These are phyloP conservation scores for Backusella luteola DNA, from an alignment of 192 early-diverging fungal species.

Conservation along the genomic window DNA sequence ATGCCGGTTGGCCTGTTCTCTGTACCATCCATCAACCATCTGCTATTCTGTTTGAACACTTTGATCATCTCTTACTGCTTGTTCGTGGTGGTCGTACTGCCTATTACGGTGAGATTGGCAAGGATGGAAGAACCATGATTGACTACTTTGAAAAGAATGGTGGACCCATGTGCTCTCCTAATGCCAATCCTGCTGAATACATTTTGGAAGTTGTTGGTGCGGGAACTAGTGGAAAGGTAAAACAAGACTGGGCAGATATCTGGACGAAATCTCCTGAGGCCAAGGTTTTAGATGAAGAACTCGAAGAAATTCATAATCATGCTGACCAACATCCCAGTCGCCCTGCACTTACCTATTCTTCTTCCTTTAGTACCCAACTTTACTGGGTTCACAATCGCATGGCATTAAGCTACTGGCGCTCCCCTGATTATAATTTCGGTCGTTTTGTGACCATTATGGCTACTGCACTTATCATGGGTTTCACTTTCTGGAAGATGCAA, in stretches of 20 bases:
- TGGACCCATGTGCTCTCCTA: constrained; percentile 57
- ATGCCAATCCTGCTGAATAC: constrained; percentile 85
- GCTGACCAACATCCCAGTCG: constrained; percentile 29
- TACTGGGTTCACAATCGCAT: constrained; percentile 64
- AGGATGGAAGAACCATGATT: constrained; percentile 60
- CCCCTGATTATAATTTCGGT: constrained; percentile 74
- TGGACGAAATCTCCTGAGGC: constrained; percentile 65
- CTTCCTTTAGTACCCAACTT: constrained; percentile 46
- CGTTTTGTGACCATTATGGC: constrained; percentile 61
- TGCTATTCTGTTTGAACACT: constrained; percentile 76
- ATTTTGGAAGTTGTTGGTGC: constrained; percentile 80
- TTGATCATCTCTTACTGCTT: constrained; percentile 80
- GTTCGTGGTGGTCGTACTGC: constrained; percentile 76
- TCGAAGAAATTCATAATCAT: constrained; percentile 52
- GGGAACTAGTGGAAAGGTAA: constrained; percentile 34
- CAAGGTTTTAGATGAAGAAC: constrained; percentile 37
- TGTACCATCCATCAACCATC: constrained; percentile 90
- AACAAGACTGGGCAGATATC: constrained; percentile 67
- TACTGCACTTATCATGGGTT: constrained; percentile 59
- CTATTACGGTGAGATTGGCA: constrained; percentile 81
- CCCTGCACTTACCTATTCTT: constrained; percentile 43
- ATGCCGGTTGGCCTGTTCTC: constrained; percentile 66
- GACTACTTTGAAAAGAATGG: constrained; percentile 75
- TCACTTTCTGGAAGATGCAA: constrained; percentile 68
- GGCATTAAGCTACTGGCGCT: constrained; percentile 66